A percentile compares a stretch with the other conserved stretches of the same genome.
Evolutionary conservation across 1,284 basidiomycete species (phyloP).

Genomic region (Rhizoctonia solani): DNA sequence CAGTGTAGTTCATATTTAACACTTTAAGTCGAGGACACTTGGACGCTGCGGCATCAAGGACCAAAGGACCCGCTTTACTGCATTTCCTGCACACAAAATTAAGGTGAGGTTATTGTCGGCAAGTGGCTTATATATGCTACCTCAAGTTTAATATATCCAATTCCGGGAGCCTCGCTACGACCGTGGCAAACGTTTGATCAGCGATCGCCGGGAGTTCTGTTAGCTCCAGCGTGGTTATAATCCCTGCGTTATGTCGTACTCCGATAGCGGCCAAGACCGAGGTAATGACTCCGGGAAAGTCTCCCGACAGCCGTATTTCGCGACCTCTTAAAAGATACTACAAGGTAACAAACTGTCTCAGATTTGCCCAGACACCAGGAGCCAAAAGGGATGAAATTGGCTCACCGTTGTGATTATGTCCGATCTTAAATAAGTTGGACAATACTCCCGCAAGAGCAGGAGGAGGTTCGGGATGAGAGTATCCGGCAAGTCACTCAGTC

Average conservation of each 20-base stretch:
- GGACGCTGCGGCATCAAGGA: conserved; percentile 52
- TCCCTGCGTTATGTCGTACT: too few species aligned
- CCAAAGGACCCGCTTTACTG: conserved; percentile 57
- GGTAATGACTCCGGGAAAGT: conserved; percentile 57
- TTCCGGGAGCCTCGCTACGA: conserved; percentile 52
- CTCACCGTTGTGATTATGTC: conserved; percentile 61
- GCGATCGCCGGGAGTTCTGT: conserved; percentile 59
- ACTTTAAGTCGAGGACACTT: conserved; percentile 52
- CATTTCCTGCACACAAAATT: conserved; percentile 54
- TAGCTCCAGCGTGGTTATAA: conserved; percentile 46
- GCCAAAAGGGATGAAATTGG: not conserved
- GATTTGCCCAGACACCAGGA: not conserved
- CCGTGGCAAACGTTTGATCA: conserved; percentile 57
- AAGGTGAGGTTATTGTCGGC: not conserved
- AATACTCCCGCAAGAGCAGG: conserved; percentile 52
- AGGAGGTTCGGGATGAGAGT: conserved; percentile 57
- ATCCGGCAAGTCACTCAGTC: conserved; percentile 59
- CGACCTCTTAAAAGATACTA: conserved; percentile 67
- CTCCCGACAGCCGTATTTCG: conserved; percentile 54
- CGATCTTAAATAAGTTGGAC: conserved; percentile 57
- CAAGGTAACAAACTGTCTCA: conserved; percentile 8
- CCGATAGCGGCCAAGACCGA: conserved; percentile 56
- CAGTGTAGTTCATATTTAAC: conserved; percentile 66
- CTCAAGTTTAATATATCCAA: conserved; percentile 58
- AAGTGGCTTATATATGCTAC: conserved; percentile 46